Evolutionary conservation across 148 eudicot species (phyloP).

Genomic region (Tetragonia tetragonoides): DNA sequence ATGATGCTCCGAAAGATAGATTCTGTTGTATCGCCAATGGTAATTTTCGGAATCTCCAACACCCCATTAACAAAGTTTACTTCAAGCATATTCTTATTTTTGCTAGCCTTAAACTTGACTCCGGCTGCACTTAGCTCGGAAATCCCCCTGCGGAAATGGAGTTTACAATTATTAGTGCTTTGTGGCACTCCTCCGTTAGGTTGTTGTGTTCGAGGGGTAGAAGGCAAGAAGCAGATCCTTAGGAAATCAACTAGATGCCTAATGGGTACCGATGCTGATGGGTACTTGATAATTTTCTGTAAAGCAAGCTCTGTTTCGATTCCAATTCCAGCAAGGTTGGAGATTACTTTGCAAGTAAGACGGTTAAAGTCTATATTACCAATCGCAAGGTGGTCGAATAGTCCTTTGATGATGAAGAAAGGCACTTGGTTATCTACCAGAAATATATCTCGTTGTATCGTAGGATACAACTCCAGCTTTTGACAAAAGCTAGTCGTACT

Average conservation of each 20-base stretch:
- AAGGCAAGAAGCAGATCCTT: conserved; percentile 7
- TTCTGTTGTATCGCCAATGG: conserved; percentile 8
- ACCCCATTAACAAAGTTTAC: conserved; percentile 10
- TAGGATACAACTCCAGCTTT: conserved; percentile 1
- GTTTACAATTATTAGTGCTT: background rate
- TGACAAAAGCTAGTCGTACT: background rate
- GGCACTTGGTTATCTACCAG: conserved; percentile 32
- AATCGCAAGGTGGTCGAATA: background rate
- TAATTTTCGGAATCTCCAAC: conserved; percentile 23
- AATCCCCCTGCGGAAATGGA: background rate
- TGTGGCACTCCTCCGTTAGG: too few species aligned
- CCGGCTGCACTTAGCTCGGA: conserved; percentile 28
- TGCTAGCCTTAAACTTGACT: conserved; percentile 16
- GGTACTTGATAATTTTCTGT: background rate
- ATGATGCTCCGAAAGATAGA: conserved; percentile 17
- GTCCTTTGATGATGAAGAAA: conserved; percentile 14
- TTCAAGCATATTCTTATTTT: conserved; percentile 12
- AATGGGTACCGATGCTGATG: background rate
- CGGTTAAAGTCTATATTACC: background rate
- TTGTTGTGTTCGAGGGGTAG: background rate
- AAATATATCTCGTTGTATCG: conserved; percentile 7
- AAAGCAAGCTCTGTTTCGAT: background rate
- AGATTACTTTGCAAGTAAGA: background rate
- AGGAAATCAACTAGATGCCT: conserved; percentile 24
- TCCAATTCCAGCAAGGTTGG: background rate